Conservation (phyloP, 805 yeast species). For the Ogataea dorogensis region DNA sequence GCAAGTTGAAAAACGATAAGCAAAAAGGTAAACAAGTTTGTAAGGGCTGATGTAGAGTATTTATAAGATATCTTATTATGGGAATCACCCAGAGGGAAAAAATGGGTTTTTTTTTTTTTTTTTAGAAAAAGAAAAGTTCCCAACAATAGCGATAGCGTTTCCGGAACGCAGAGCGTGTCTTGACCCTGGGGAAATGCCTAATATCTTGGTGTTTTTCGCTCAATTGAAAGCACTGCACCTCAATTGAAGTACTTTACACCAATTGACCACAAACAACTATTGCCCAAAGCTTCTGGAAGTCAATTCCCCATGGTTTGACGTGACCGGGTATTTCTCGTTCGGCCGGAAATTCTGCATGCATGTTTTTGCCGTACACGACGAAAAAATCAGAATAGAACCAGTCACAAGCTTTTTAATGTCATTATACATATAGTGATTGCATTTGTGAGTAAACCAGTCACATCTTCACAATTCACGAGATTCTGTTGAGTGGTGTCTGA, state of each 20-base stretch:
- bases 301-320: constrained; percentile 7
- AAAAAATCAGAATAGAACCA: constrained; percentile 3
- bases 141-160: constrained; percentile 9
- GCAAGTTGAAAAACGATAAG: constrained; percentile 6
- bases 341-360: constrained; percentile 4
- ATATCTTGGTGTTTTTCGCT: background rate
- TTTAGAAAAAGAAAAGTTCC: constrained; percentile 14
- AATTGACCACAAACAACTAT: background rate
- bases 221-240: constrained; percentile 1
- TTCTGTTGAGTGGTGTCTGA: no score
- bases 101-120: constrained; percentile 7
- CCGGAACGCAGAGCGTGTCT: constrained; percentile 2
- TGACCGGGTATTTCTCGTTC: constrained; percentile 3
- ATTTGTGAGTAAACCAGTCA: background rate
- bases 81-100: constrained; percentile 12
- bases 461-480: no score
- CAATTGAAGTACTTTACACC: constrained; percentile 1
- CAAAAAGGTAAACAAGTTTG: constrained; percentile 11
- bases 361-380: constrained; percentile 5
- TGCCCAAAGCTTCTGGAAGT: background rate
- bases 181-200: constrained; percentile 1
- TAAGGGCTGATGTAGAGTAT: constrained; percentile 4
- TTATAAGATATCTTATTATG: constrained; percentile 7
- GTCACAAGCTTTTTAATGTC: constrained; percentile 5
- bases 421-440: background rate